phyloP scores from a whole-genome alignment of 2,329 filamentous ascomycete genomes.

The Paecilomyces variotii region DNA sequence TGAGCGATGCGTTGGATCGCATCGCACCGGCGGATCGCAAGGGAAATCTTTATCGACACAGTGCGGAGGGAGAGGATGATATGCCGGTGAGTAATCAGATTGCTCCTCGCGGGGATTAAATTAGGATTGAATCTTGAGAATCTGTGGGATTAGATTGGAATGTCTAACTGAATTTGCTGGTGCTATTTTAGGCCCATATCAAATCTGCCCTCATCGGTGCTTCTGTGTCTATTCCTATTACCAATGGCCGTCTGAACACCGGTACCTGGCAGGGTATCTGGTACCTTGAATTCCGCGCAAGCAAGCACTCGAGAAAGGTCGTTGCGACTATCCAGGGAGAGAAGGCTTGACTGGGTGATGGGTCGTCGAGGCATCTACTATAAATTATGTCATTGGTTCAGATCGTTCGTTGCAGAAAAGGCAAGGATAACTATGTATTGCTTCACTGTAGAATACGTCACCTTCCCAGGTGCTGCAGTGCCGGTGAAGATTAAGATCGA shows the following conservation, averaged over 20 bases:
- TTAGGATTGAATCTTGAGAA: neutral
- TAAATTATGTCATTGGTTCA: neutral
- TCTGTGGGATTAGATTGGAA: neutral
- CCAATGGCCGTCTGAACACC: slow-evolving; percentile 65
- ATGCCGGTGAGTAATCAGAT: slow-evolving; percentile 63
- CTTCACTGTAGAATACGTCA: no score
- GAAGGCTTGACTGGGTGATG: slow-evolving; percentile 35
- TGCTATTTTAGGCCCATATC: slow-evolving; percentile 64
- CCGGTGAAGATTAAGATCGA: no score
- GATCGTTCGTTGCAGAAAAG: neutral
- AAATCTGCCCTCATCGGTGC: slow-evolving; percentile 86
- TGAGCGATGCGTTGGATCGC: slow-evolving; percentile 87
- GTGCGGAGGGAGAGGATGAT: slow-evolving; percentile 80
- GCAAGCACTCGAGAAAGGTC: slow-evolving; percentile 69
- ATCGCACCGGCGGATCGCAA: slow-evolving; percentile 77
- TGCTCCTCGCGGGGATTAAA: no score
- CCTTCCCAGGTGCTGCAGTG: no score
- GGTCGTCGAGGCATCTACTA: neutral
- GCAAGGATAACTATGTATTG: no score
- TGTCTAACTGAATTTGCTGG: neutral
- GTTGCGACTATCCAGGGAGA: slow-evolving; percentile 94
- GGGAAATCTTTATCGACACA: slow-evolving; percentile 73
- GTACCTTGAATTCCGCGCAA: slow-evolving; percentile 81
- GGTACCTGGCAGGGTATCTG: slow-evolving; percentile 68
- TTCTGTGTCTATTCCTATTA: slow-evolving; percentile 84